Evolutionary conservation across 108 stramenopile species (phyloP), one percentile per base, ranked within the genome.

Genomic region (Cyclotella baltica): DNA sequence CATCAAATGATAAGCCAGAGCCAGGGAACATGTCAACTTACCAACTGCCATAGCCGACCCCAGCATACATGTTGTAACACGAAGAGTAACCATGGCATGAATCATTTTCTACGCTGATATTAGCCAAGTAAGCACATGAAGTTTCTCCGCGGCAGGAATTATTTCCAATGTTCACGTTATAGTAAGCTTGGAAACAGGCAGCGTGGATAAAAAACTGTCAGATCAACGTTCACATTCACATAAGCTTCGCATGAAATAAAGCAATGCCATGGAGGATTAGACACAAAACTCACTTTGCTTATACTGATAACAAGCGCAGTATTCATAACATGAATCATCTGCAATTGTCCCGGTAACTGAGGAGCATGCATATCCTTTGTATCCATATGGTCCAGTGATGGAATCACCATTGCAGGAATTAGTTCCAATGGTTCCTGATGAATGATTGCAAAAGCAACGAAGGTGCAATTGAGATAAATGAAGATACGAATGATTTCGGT

Each of bases 301-400:
- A 29, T 63, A 63, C 36, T 38, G 36, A 43, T 64, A 64, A 43
- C 63, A 64, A 40, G 63, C 63, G 1, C 38, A 22, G 15, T 40
- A 43, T 23, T 64, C 63, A 23, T 43, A 64, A 23, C 63, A 64
- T 1, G 38, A 23, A 23, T 64, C 23, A 27, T 28, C 25, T 11
- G 40, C 63, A 6, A 64, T 64, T 3, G 63, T 43, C 4, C 63
- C 63, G 0, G 63, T 27, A 8, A 38, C 63, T 0, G 63, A n/a
- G 23, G 6, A 23, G 43, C 63, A 64, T 6, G 37, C 22, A 23
- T 43, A 43, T 10, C 63, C 63, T 23, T 0, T 23, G 15, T 22
- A 40, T 2, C 63, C 63, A 23, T 22, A 0, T 0, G n/a, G 4
- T 2, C 38, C 63, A 3, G 9, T 0, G 29, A 64, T 64, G 22